phyloP scores from a whole-genome alignment of 345 rosid species.

The Viola odorata region DNA sequence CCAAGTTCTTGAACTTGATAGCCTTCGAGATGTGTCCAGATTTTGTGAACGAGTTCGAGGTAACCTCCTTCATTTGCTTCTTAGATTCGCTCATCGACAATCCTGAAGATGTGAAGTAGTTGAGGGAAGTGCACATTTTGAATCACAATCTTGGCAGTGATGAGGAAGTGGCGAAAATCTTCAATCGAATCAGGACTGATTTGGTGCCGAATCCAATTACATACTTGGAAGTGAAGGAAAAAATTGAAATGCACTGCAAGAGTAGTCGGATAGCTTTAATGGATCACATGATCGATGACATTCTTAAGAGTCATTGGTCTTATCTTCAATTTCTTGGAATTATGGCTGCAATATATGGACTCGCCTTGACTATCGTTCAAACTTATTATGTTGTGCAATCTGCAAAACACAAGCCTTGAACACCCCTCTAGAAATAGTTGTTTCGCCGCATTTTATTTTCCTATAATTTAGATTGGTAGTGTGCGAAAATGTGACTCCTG shows the following conservation, averaged over 20 bases:
- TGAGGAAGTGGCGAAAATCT: constrained; percentile 8
- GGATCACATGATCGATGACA: too few species aligned
- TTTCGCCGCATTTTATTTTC: too few species aligned
- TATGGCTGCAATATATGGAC: background rate
- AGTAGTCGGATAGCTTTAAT: too few species aligned
- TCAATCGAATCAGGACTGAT: constrained; percentile 7
- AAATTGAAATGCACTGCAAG: constrained; percentile 1
- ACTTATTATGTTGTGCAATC: background rate
- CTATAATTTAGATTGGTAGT: too few species aligned
- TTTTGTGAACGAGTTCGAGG: background rate
- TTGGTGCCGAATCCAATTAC: constrained; percentile 1
- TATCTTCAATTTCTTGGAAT: constrained; percentile 4
- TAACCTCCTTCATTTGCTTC: constrained; percentile 14
- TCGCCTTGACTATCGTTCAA: constrained; percentile 6
- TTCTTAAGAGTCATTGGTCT: constrained; percentile 19
- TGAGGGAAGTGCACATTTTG: constrained; percentile 9
- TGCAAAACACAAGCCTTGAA: too few species aligned
- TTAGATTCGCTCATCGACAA: constrained; percentile 17
- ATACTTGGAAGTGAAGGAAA: background rate
- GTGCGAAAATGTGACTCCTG: too few species aligned
- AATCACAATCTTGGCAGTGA: constrained; percentile 13
- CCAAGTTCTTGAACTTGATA: constrained; percentile 20
- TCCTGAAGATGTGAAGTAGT: constrained; percentile 11
- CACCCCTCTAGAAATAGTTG: too few species aligned
- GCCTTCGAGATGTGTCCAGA: constrained; percentile 21